These are phyloP conservation scores for Aspergillus transmontanensis DNA, from an alignment of 2,329 filamentous ascomycete species.

Conservation along the genomic window DNA sequence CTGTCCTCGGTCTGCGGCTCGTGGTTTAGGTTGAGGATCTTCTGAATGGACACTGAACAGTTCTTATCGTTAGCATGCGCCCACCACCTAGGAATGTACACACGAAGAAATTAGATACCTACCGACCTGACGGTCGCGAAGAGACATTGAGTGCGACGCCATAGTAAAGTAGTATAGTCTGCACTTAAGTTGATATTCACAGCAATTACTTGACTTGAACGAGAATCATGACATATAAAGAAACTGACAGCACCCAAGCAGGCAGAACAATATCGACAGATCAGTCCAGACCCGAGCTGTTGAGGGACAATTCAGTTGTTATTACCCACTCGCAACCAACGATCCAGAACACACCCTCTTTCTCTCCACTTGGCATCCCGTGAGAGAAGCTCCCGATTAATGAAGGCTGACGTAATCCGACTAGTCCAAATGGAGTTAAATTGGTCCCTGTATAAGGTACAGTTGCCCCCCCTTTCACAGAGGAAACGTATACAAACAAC, in stretches of 20 bases:
- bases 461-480: background rate
- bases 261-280: background rate
- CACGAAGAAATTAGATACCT: conserved; percentile 34
- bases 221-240: conserved; percentile 25
- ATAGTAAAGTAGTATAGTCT: conserved; percentile 43
- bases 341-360: conserved; percentile 12
- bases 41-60: conserved; percentile 79
- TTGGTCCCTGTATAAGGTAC: background rate
- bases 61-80: background rate
- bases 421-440: conserved; percentile 1
- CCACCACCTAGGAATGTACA: background rate
- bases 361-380: conserved; percentile 33
- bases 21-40: conserved; percentile 93
- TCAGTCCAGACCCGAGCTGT: background rate
- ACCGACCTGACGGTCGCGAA: conserved; percentile 75
- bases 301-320: conserved; percentile 4
- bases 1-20: conserved; percentile 58
- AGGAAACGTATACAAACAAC: conserved; percentile 22
- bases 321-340: background rate
- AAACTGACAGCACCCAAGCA: background rate
- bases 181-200: conserved; percentile 20
- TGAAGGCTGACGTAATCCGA: conserved; percentile 30
- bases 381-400: conserved; percentile 22
- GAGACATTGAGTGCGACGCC: conserved; percentile 59
- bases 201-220: conserved; percentile 12